phyloP scores from a whole-genome alignment of 2,329 filamentous ascomycete species.

The Diaporthe sp. region DNA sequence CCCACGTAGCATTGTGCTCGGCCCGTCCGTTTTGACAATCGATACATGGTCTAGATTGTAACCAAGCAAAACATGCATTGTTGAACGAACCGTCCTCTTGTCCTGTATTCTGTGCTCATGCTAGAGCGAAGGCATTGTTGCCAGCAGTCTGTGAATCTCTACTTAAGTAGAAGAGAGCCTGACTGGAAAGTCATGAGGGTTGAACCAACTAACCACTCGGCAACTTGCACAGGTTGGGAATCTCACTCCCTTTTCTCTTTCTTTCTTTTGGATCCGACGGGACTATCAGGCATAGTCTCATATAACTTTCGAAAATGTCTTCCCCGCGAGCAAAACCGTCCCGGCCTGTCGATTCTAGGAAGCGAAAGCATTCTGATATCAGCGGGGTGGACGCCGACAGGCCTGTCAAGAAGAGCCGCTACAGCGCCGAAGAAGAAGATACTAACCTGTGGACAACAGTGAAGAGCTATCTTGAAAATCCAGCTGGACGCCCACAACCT shows the following conservation, averaged over 20 bases:
- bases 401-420: neutral
- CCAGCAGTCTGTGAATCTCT: neutral
- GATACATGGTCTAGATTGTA: neutral
- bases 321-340: neutral
- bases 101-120: neutral
- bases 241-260: neutral
- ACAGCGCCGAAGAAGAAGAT: neutral
- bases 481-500: neutral
- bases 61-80: neutral
- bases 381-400: neutral
- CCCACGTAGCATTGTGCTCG: neutral
- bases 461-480: neutral
- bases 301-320: neutral
- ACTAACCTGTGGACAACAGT: slow-evolving; percentile 20
- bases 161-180: neutral
- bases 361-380: neutral
- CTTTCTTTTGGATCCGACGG: neutral
- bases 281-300: slow-evolving; percentile 15
- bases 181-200: too few relatives aligned
- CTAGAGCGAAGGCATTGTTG: neutral
- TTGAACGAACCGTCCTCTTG: neutral
- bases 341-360: neutral
- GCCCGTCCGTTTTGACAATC: neutral
- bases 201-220: neutral
- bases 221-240: neutral